Conservation (phyloP, 2,329 filamentous ascomycete genomes). For the Davidsoniella eucalypti region DNA sequence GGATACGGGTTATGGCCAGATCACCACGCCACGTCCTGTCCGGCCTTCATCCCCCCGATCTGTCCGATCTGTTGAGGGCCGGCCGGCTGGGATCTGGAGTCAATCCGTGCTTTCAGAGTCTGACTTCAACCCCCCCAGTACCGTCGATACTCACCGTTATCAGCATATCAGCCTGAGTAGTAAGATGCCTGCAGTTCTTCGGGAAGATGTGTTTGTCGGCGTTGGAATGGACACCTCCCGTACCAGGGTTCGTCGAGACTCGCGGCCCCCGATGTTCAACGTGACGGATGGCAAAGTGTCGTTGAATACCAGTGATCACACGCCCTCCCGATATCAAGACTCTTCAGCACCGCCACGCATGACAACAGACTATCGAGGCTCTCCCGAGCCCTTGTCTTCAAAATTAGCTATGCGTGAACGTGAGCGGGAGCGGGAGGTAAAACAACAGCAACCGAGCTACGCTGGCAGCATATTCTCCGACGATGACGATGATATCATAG, state of each 20-base stretch:
- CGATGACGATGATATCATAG: conserved; percentile 6
- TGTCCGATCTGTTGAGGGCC: conserved; percentile 10
- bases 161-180: neutral
- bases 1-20: neutral
- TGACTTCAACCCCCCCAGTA: conserved; percentile 14
- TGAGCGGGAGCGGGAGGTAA: neutral
- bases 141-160: conserved; percentile 7
- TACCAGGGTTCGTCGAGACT: conserved; percentile 7
- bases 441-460: neutral
- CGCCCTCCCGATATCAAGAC: neutral
- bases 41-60: conserved; percentile 8
- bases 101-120: conserved; percentile 14
- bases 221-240: conserved; percentile 8
- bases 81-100: conserved; percentile 13
- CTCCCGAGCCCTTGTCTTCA: conserved; percentile 3
- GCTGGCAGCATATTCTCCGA: neutral
- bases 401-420: conserved; percentile 3
- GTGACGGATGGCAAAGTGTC: conserved; percentile 11
- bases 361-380: conserved; percentile 3
- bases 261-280: conserved; percentile 9
- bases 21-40: conserved; percentile 1
- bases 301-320: neutral
- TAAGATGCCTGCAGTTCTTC: neutral
- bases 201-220: conserved; percentile 9
- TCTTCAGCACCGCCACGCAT: neutral